These are phyloP conservation scores for Farysia itapuensis DNA, from an alignment of 1,284 basidiomycete genomes.

Conservation along the genomic window DNA sequence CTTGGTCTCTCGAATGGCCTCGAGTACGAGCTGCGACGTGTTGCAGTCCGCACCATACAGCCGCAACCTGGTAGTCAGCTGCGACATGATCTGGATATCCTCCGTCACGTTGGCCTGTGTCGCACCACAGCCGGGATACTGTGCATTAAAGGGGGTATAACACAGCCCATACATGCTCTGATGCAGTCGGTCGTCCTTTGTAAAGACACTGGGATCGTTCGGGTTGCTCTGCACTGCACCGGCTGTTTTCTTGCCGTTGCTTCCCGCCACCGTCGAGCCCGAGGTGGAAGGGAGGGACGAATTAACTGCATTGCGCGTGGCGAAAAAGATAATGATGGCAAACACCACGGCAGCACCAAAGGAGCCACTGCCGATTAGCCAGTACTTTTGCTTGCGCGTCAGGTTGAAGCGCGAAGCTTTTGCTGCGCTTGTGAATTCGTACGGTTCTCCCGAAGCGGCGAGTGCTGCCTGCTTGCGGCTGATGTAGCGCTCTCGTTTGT, in stretches of 20 bases:
- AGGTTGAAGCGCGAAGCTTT: conserved; percentile 18
- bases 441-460: conserved; percentile 7
- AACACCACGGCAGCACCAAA: conserved; percentile 14
- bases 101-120: conserved; percentile 62
- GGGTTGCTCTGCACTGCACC: conserved; percentile 60
- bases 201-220: conserved; percentile 70
- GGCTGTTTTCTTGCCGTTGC: neutral
- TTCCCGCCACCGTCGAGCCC: neutral
- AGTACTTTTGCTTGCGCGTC: conserved; percentile 19
- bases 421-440: conserved; percentile 3
- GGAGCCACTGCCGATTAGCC: conserved; percentile 8
- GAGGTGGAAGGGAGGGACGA: no score
- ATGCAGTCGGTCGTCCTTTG: conserved; percentile 68
- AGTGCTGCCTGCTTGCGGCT: conserved; percentile 24
- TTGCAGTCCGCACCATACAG: conserved; percentile 64
- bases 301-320: conserved; percentile 13
- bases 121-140: conserved; percentile 61
- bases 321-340: conserved; percentile 35
- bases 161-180: conserved; percentile 66
- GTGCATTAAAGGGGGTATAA: conserved; percentile 47
- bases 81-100: conserved; percentile 62
- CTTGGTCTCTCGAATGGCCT: conserved; percentile 83
- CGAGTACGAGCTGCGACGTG: conserved; percentile 66
- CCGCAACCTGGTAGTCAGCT: conserved; percentile 57
- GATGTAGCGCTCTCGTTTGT: conserved; percentile 40